A percentile compares a stretch with the other conserved stretches of the same genome.
phyloP scores from a whole-genome alignment of 2,329 filamentous ascomycete genomes.

The Diaporthe humulicola region DNA sequence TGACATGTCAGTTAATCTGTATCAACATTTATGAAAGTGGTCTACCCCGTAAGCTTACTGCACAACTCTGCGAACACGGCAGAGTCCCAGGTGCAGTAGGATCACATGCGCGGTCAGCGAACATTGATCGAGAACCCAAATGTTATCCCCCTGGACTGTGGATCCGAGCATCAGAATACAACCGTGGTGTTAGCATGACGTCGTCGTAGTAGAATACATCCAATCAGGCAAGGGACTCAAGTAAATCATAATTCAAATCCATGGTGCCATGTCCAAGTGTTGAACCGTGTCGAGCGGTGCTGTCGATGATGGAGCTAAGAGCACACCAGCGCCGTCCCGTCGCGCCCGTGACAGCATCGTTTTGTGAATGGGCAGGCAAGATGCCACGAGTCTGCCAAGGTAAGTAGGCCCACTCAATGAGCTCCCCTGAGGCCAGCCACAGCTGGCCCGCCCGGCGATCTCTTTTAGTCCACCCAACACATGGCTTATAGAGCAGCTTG shows the following conservation, averaged over 20 bases:
- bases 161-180: not conserved
- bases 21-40: not conserved
- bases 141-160: not conserved
- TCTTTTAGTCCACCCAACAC: not conserved
- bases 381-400: not conserved
- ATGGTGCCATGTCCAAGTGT: conserved; percentile 7
- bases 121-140: no score
- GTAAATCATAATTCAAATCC: not conserved
- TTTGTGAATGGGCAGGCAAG: not conserved
- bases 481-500: not conserved
- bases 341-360: not conserved
- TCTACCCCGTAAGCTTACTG: not conserved
- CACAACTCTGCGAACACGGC: not conserved
- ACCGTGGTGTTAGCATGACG: conserved; percentile 10
- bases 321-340: not conserved
- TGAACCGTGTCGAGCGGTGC: not conserved
- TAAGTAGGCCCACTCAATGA: not conserved
- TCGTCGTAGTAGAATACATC: not conserved
- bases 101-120: not conserved
- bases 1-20: not conserved
- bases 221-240: conserved; percentile 1
- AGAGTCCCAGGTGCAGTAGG: not conserved
- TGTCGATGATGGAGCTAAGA: not conserved
- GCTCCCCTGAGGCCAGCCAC: not conserved
- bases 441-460: no score